Evolutionary conservation across 2,329 filamentous ascomycete species (phyloP).

Genomic region (Pseudocercospora ulei): DNA sequence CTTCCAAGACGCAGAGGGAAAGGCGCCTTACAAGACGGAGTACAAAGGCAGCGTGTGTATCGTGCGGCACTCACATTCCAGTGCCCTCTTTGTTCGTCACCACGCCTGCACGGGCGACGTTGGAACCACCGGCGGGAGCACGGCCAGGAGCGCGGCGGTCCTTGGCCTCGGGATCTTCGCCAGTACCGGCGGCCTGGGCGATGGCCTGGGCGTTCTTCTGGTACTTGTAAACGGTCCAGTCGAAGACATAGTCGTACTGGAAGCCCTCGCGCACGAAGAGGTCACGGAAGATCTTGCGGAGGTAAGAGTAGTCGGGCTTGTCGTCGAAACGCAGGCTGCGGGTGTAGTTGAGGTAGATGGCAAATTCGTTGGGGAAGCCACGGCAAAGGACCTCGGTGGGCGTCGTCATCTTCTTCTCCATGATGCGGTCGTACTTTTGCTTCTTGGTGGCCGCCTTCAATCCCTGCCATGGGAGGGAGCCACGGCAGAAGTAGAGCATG

Average conservation of each 20-base stretch:
- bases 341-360: constrained; percentile 99
- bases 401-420: constrained; percentile 99
- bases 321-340: constrained; percentile 97
- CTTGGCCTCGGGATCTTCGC: constrained; percentile 61
- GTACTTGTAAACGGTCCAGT: constrained; percentile 99
- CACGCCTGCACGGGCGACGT: constrained; percentile 59
- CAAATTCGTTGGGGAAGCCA: constrained; percentile 98
- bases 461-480: constrained; percentile 96
- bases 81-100: constrained; percentile 77
- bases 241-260: constrained; percentile 99
- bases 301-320: constrained; percentile 99
- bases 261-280: constrained; percentile 97
- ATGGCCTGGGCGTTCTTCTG: constrained; percentile 98
- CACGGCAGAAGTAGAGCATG: constrained; percentile 99
- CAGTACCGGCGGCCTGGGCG: constrained; percentile 60
- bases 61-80: constrained; percentile 91
- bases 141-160: constrained; percentile 56
- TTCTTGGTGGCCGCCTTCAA: constrained; percentile 61
- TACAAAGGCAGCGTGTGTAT: constrained; percentile 37
- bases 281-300: constrained; percentile 99
- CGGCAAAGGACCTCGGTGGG: constrained; percentile 97
- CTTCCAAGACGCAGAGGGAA: constrained; percentile 67
- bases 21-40: constrained; percentile 66
- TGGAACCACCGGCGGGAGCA: constrained; percentile 47
- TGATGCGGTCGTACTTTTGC: constrained; percentile 99